Evolutionary conservation across 768 basidiomycete genomes (phyloP).

Genomic region (Auricularia sp.): DNA sequence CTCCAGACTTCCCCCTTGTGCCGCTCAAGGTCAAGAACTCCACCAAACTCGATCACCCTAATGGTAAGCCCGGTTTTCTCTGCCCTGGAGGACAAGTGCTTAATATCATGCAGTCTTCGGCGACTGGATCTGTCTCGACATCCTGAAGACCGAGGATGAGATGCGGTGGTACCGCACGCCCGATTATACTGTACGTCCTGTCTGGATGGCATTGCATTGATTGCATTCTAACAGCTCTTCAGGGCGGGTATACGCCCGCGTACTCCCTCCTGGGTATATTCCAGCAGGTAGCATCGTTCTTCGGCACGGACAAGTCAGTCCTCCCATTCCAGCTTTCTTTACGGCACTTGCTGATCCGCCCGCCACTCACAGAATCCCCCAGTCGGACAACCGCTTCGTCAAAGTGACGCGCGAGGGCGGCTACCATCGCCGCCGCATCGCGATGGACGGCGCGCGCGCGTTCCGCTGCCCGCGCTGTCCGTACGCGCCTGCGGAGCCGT

Average conservation of each 20-base stretch:
- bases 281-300: not conserved
- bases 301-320: not conserved
- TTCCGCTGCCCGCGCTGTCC: constrained; percentile 1
- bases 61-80: not conserved
- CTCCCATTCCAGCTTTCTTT: not conserved
- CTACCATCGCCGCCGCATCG: not conserved
- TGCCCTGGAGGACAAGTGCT: not conserved
- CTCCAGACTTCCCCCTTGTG: not conserved
- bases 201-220: not conserved
- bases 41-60: not conserved
- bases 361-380: not conserved
- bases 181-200: not conserved
- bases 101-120: not conserved
- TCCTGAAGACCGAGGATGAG: not conserved
- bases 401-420: not conserved
- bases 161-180: not conserved
- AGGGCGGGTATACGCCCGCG: not conserved
- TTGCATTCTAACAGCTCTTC: not conserved
- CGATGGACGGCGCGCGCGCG: not conserved
- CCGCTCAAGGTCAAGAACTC: constrained; percentile 1
- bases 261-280: not conserved
- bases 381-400: not conserved
- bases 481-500: not conserved
- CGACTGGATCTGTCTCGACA: constrained; percentile 1
- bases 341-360: not conserved